Percentiles rank a stretch among this genome's conserved stretches.
phyloP scores from a whole-genome alignment of 1,139 yeast species.

The Lodderomyces metapsilosis region DNA sequence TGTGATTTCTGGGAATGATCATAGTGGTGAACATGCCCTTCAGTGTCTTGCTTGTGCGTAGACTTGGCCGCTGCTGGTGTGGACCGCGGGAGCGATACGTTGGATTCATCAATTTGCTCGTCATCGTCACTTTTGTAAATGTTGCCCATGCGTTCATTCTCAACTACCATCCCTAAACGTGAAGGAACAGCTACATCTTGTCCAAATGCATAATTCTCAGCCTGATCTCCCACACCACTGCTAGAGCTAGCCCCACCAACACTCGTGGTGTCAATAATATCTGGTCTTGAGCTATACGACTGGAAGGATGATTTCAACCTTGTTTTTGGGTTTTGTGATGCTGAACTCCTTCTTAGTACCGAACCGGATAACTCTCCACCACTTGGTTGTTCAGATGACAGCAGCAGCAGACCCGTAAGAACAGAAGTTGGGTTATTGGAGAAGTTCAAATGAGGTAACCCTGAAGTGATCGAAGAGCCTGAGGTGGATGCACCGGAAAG shows the following conservation, averaged over 20 bases:
- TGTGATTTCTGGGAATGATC: neutral
- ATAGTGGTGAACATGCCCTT: neutral
- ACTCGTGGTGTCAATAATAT: conserved; percentile 35
- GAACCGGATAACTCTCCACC: conserved; percentile 1
- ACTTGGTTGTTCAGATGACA: conserved; percentile 7
- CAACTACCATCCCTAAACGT: neutral
- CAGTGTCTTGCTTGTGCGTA: conserved; percentile 12
- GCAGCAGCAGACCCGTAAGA: conserved; percentile 2
- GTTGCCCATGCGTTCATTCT: neutral
- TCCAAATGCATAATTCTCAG: neutral
- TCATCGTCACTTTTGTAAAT: conserved; percentile 7
- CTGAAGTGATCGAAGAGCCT: neutral
- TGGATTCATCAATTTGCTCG: conserved; percentile 26
- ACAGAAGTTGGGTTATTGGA: conserved; percentile 1
- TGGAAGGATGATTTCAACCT: conserved; percentile 2
- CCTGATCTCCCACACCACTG: conserved; percentile 13
- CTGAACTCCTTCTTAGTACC: neutral
- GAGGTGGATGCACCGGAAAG: conserved; percentile 6
- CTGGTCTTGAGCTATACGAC: conserved; percentile 21
- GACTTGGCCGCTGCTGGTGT: too few relatives aligned
- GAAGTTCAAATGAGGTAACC: conserved; percentile 5
- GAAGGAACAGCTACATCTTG: neutral
- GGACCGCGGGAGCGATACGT: too few relatives aligned
- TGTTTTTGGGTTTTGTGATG: neutral
- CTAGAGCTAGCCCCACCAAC: conserved; percentile 35